Percentiles rank a stretch among this genome's conserved stretches.
Evolutionary conservation across 805 yeast species (phyloP).

Genomic region (Torulaspora delbrueckii): DNA sequence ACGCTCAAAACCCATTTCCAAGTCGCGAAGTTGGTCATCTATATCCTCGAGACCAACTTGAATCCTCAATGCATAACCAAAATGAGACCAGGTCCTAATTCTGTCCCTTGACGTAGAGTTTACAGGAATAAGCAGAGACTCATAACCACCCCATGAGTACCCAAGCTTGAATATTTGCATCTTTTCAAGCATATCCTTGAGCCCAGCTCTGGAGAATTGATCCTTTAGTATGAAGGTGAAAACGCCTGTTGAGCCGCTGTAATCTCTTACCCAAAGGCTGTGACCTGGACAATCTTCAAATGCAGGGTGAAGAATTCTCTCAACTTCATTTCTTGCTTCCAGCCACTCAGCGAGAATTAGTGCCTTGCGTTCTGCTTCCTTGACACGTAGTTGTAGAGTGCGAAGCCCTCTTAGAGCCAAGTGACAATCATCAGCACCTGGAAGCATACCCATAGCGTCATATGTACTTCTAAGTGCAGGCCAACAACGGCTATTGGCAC

Average conservation of each 20-base stretch:
- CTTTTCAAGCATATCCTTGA: slow-evolving; percentile 10
- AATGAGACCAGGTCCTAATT: slow-evolving; percentile 1
- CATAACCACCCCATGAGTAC: slow-evolving; percentile 19
- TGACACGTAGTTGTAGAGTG: slow-evolving; percentile 10
- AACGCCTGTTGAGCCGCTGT: slow-evolving; percentile 13
- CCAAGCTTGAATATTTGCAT: slow-evolving; percentile 13
- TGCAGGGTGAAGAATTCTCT: slow-evolving; percentile 14
- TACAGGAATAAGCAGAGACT: slow-evolving; percentile 10
- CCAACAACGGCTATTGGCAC: slow-evolving; percentile 9
- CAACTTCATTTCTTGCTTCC: slow-evolving; percentile 6
- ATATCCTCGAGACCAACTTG: slow-evolving; percentile 14
- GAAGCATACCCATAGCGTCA: slow-evolving; percentile 8
- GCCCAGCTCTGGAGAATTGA: slow-evolving; percentile 1
- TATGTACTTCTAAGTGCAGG: slow-evolving; percentile 10
- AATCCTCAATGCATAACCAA: slow-evolving; percentile 8
- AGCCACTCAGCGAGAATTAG: slow-evolving; percentile 10
- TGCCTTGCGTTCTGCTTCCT: slow-evolving; percentile 8
- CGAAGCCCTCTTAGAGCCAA: slow-evolving; percentile 12
- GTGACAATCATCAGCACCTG: slow-evolving; percentile 14
- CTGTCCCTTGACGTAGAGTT: slow-evolving; percentile 2
- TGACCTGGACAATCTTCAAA: slow-evolving; percentile 13
- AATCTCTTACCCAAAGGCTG: slow-evolving; percentile 4
- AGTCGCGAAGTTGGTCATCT: background rate
- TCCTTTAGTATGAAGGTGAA: slow-evolving; percentile 13
- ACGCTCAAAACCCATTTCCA: background rate